phyloP scores from a whole-genome alignment of 2,329 filamentous ascomycete species.

The Hymenoscyphus scutula region DNA sequence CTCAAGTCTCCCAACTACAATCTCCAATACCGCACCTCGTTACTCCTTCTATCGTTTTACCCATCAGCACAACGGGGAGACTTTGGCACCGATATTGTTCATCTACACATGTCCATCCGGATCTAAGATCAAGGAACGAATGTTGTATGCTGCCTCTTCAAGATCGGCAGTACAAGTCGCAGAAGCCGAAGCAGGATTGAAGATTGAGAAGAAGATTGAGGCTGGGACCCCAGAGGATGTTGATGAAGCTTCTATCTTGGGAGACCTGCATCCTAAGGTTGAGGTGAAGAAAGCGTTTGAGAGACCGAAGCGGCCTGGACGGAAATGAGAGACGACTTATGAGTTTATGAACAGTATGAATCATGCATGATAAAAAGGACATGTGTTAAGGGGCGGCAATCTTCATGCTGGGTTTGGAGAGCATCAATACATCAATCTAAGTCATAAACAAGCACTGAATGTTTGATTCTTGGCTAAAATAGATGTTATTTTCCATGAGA shows the following conservation, averaged over 20 bases:
- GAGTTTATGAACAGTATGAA: slow-evolving; percentile 1
- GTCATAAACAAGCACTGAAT: too few species aligned
- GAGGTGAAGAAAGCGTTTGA: slow-evolving; percentile 68
- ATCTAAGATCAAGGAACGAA: slow-evolving; percentile 75
- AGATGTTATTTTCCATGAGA: too few species aligned
- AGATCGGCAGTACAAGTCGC: slow-evolving; percentile 65
- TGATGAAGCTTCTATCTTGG: slow-evolving; percentile 61
- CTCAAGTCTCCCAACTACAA: slow-evolving; percentile 54
- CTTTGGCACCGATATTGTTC: slow-evolving; percentile 65
- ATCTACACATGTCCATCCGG: slow-evolving; percentile 77
- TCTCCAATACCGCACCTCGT: slow-evolving; percentile 67
- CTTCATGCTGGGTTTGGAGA: too few species aligned
- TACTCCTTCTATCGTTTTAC: slow-evolving; percentile 75
- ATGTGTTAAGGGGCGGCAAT: too few species aligned
- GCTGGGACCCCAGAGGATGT: slow-evolving; percentile 68
- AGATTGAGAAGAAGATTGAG: slow-evolving; percentile 68
- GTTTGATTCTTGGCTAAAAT: too few species aligned
- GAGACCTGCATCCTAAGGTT: slow-evolving; percentile 66
- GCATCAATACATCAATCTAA: too few species aligned
- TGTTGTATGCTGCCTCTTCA: slow-evolving; percentile 77
- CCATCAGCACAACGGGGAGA: slow-evolving; percentile 52
- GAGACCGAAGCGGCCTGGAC: slow-evolving; percentile 74
- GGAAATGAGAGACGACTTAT: slow-evolving; percentile 25
- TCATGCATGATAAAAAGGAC: neutral
- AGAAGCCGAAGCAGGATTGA: slow-evolving; percentile 61